Percentiles rank a stretch among this genome's conserved stretches.
Conservation (phyloP, 192 early-diverging fungal species). For the Helicostylum pulchrum region DNA sequence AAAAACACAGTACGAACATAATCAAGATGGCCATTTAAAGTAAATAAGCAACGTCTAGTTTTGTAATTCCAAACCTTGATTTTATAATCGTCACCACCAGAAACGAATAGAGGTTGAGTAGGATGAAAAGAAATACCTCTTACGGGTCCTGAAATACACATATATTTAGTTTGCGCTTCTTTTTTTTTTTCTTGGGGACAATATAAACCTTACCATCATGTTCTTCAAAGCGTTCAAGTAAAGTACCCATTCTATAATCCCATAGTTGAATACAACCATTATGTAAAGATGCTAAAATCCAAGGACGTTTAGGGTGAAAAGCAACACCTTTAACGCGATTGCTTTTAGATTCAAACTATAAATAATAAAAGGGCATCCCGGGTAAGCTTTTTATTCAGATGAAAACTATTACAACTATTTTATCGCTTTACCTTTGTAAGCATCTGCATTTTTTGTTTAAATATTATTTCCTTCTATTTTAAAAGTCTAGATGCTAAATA, state of each 20-base stretch:
- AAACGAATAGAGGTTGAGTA: constrained; percentile 95
- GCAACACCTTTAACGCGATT: constrained; percentile 95
- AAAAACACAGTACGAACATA: constrained; percentile 97
- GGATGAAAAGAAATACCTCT: constrained; percentile 95
- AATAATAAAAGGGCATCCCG: background rate
- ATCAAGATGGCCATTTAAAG: constrained; percentile 96
- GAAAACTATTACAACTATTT: constrained; percentile 24
- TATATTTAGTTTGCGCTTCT: background rate
- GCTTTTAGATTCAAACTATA: constrained; percentile 97
- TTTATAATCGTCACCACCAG: constrained; percentile 99
- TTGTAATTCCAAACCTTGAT: constrained; percentile 99
- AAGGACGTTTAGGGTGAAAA: constrained; percentile 97
- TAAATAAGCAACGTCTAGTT: constrained; percentile 92
- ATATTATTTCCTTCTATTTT: too few relatives aligned
- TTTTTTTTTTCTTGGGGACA: background rate
- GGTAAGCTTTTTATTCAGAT: background rate
- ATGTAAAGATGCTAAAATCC: constrained; percentile 96
- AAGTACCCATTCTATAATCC: constrained; percentile 99
- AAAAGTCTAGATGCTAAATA: too few relatives aligned
- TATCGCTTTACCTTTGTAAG: constrained; percentile 64
- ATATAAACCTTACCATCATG: constrained; percentile 79
- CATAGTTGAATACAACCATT: constrained; percentile 98
- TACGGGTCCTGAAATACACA: constrained; percentile 74
- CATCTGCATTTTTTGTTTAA: constrained; percentile 63
- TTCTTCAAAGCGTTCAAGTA: constrained; percentile 98